Conservation (phyloP, 345 rosid genomes). For the Camelina hispida region DNA sequence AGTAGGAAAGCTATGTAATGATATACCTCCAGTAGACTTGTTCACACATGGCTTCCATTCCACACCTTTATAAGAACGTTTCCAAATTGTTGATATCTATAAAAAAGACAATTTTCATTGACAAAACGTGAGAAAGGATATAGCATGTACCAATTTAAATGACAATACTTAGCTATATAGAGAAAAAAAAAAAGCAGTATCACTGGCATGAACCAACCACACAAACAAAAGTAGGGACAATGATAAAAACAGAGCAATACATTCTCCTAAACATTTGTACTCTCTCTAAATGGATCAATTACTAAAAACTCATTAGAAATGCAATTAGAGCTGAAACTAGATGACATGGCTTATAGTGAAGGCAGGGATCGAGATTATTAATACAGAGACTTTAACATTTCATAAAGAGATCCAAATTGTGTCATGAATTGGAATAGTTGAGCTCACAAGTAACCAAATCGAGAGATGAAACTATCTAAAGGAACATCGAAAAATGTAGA, state of each 20-base stretch:
- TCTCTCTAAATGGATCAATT: background rate
- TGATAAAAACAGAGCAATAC: background rate
- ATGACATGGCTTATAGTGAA: too few species aligned
- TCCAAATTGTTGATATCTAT: conserved; percentile 90
- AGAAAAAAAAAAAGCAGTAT: conserved; percentile 7
- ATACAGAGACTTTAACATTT: too few species aligned
- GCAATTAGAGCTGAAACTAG: background rate
- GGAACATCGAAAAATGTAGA: too few species aligned
- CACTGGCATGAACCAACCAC: conserved; percentile 3
- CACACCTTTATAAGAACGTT: conserved; percentile 69
- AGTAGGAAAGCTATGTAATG: conserved; percentile 39
- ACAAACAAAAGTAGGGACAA: conserved; percentile 14
- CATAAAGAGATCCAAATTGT: too few species aligned
- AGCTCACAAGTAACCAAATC: background rate
- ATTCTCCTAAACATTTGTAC: background rate
- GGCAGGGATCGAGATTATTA: too few species aligned
- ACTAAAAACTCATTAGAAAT: background rate
- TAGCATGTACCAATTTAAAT: background rate
- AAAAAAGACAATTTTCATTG: conserved; percentile 25
- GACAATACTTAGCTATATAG: conserved; percentile 2
- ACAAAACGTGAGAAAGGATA: background rate
- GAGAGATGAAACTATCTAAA: too few species aligned
- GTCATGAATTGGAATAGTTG: too few species aligned
- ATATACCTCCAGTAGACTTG: conserved; percentile 79
- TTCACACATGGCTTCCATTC: conserved; percentile 84